Evolutionary conservation across 2,329 filamentous ascomycete species (phyloP).

Genomic region (Niveomyces coronatus): DNA sequence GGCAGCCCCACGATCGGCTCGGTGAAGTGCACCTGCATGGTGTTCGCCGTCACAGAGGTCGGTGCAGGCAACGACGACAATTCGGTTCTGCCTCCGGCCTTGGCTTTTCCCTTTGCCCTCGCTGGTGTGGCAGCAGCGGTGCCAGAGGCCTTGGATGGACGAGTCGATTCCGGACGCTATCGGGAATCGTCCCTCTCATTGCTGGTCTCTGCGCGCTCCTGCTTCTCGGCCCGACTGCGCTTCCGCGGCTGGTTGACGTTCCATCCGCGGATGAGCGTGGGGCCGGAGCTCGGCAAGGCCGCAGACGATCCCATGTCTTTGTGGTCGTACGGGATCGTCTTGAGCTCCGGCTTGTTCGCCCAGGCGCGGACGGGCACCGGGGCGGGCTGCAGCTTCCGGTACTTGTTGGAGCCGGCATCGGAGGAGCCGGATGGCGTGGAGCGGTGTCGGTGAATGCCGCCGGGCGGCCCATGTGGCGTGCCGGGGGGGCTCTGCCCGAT

Average conservation of each 20-base stretch:
- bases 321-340: conserved; percentile 49
- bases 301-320: conserved; percentile 47
- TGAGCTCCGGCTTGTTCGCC: conserved; percentile 40
- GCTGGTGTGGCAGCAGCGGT: neutral
- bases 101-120: neutral
- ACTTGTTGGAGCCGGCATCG: conserved; percentile 33
- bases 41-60: neutral
- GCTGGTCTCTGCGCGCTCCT: conserved; percentile 21
- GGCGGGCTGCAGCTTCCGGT: conserved; percentile 49
- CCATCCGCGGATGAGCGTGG: conserved; percentile 48
- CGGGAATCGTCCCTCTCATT: conserved; percentile 28
- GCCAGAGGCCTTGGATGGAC: conserved; percentile 10
- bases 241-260: conserved; percentile 34
- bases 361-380: conserved; percentile 40
- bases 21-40: conserved; percentile 2
- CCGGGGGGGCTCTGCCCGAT: conserved; percentile 27
- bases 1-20: conserved; percentile 5
- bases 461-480: conserved; percentile 20
- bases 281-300: conserved; percentile 44
- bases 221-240: conserved; percentile 24
- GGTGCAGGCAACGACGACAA: no score
- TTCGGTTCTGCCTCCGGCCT: neutral
- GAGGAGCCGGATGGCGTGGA: conserved; percentile 29
- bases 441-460: conserved; percentile 24
- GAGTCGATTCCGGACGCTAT: conserved; percentile 23